Base-by-base conservation (phyloP, 2,329 filamentous ascomycete genomes). In the Monilinia laxa region DNA sequence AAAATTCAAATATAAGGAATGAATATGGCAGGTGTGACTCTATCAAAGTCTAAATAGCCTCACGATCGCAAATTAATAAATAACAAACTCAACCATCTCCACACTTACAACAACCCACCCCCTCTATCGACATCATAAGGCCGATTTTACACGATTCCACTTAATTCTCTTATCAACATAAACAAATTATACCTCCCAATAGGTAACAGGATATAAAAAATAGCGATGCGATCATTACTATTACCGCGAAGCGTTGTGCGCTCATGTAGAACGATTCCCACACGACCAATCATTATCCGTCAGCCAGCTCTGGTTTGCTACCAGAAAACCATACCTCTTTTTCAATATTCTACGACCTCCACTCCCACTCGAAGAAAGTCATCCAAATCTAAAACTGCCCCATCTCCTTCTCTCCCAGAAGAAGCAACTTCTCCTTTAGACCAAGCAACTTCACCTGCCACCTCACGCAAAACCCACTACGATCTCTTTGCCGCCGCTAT, bases 401-500 rank as follows among this genome's bases (percentile, higher is more conserved):
- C 54, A 40, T 25, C 54, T 4, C 28, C 62, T n/a, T 20, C n/a
- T 9, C 31, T 23, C 5, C 18, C 31, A 7, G 16, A 59, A 4
- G 23, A 31, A 49, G 31, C 18, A 6, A 16, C 31, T 12, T 9
- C 64, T 1, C 28, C 56, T 5, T 4, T 23, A 7, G 16, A 59
- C 9, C 31, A 31, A 49, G 31, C 18, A 6, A 16, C 31, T 12
- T 9, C 64, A 1, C 28, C 56, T 5, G 35, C 28, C 11, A 53
- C 40, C 23, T 16, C 65, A 11, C 68, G 76, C 4, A 73, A 79
- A 70, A 92, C 89, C 65, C 87, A 94, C 83, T 98, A 97, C 84
- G 86, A 89, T 66, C 87, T 98, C 79, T 99, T 99, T 82, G 93
- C 93, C 1, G 77, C 84, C 42, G 91, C 93, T 3, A 84, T 97